phyloP scores from a whole-genome alignment of 78 protist species.

The Acrasis kona region DNA sequence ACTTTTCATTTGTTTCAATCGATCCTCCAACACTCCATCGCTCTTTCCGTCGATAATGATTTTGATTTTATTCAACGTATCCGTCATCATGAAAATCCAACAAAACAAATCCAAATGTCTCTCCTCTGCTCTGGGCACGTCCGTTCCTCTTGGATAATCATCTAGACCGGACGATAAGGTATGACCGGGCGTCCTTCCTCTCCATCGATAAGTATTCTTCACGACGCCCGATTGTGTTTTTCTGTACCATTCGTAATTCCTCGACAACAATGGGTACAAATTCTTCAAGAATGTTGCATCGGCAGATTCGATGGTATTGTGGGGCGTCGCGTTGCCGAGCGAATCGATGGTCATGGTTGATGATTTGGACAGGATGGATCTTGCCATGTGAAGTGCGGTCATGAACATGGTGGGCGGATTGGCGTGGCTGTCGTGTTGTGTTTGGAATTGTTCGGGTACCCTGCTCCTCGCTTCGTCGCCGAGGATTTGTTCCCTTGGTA shows the following conservation, averaged over 20 bases:
- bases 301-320: neutral
- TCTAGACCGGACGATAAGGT: slow-evolving; percentile 76
- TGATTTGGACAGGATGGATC: neutral
- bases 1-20: neutral
- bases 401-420: slow-evolving; percentile 81
- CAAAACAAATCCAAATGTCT: slow-evolving; percentile 66
- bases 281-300: neutral
- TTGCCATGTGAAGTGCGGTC: slow-evolving; percentile 12
- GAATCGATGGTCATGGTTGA: neutral
- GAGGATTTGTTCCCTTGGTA: slow-evolving; percentile 89
- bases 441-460: slow-evolving; percentile 41
- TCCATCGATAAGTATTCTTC: slow-evolving; percentile 54
- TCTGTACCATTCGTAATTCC: slow-evolving; percentile 25
- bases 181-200: slow-evolving; percentile 50
- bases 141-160: slow-evolving; percentile 67
- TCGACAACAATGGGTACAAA: neutral
- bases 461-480: slow-evolving; percentile 64
- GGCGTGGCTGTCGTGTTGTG: slow-evolving; percentile 30
- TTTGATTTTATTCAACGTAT: slow-evolving; percentile 21
- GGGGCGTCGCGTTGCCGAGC: neutral
- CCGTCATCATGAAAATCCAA: slow-evolving; percentile 64
- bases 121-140: slow-evolving; percentile 9
- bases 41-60: neutral
- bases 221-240: slow-evolving; percentile 28
- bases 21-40: neutral